Evolutionary conservation across 345 rosid species (phyloP), one percentile per base, ranked within the genome.

Genomic region (Acer yangbiense): DNA sequence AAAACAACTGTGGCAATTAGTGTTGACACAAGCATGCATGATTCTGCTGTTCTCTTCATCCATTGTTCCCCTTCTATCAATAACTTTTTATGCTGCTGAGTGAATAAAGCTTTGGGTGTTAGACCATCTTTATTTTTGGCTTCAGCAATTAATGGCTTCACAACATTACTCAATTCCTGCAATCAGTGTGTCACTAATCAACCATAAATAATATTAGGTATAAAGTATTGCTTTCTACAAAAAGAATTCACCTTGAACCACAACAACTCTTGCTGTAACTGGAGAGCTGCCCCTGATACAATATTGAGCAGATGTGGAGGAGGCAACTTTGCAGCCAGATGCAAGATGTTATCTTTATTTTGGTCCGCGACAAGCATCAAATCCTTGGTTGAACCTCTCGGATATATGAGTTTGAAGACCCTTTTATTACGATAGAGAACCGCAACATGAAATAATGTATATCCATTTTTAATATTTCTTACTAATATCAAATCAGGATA

Each of bases 391-490:
- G 81, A 65, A 43, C 81, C 76, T 0, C 74, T 32, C 61, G 74
- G 57, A 4, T 74, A 20, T 48, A 78, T 50, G 41, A 82, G 39
- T 1, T 39, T 67, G 61, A 82, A 82, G 66, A 82, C 65, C 14
- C 69, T 50, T 29, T 68, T 69, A 4, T 71, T 69, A 39, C 81
- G 79, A 18, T 73, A 5, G 60, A 25, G 8, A 12, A 77, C 65
- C 18, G 81, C 72, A 6, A 77, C 29, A 12, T 77, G 84, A 58
- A 82, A 82, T 55, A 82, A 73, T 68, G 52, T 43, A 3, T 10
- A 43, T 2, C 3, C 21, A 7, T 1, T 5, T 7, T 65, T 0
- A 39, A 18, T 25, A 3, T 0, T 6, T 68, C 41, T 20, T 25
- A 25, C 0, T 27, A 25, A 43, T 68, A 68, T 11, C 17, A 68